These are phyloP conservation scores for Adansonia madagascariensis DNA, from an alignment of 441 rosid genomes.

Conservation along the genomic window DNA sequence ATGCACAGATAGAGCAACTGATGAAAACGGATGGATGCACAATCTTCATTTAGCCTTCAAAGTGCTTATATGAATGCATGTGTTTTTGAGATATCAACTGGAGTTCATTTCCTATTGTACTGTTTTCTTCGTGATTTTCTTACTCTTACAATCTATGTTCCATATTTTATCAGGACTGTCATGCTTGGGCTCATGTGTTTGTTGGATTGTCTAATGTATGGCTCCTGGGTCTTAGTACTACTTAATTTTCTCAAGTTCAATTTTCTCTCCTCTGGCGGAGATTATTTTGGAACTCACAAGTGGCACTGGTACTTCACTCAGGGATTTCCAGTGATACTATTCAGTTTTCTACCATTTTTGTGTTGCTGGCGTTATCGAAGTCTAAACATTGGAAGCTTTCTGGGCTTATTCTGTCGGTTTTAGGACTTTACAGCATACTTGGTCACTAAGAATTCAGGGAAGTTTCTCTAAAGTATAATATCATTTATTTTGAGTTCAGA, in stretches of 20 bases:
- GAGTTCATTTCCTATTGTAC: slow-evolving; percentile 9
- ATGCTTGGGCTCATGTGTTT: slow-evolving; percentile 69
- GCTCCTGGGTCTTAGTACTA: slow-evolving; percentile 87
- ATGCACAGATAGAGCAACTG: neutral
- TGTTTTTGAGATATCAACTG: neutral
- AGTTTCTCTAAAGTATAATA: slow-evolving; percentile 3
- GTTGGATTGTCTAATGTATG: slow-evolving; percentile 77
- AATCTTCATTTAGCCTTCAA: neutral
- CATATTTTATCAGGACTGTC: slow-evolving; percentile 54
- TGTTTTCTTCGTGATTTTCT: slow-evolving; percentile 4
- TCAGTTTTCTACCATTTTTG: slow-evolving; percentile 78
- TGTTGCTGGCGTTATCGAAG: slow-evolving; percentile 59
- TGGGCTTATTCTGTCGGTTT: slow-evolving; percentile 80
- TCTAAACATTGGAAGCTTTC: slow-evolving; percentile 68
- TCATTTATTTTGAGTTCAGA: slow-evolving; percentile 7
- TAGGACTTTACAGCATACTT: slow-evolving; percentile 68
- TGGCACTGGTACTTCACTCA: slow-evolving; percentile 99
- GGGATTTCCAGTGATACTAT: slow-evolving; percentile 86
- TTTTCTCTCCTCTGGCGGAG: slow-evolving; percentile 92
- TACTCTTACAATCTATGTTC: slow-evolving; percentile 13
- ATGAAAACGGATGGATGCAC: neutral
- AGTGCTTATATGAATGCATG: neutral
- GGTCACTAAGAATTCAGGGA: slow-evolving; percentile 98
- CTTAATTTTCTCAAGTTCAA: slow-evolving; percentile 89
- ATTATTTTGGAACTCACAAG: slow-evolving; percentile 89